Evolutionary conservation across 441 rosid genomes (phyloP), one percentile per base, ranked within the genome.

Genomic region (Bruguiera hainesii): DNA sequence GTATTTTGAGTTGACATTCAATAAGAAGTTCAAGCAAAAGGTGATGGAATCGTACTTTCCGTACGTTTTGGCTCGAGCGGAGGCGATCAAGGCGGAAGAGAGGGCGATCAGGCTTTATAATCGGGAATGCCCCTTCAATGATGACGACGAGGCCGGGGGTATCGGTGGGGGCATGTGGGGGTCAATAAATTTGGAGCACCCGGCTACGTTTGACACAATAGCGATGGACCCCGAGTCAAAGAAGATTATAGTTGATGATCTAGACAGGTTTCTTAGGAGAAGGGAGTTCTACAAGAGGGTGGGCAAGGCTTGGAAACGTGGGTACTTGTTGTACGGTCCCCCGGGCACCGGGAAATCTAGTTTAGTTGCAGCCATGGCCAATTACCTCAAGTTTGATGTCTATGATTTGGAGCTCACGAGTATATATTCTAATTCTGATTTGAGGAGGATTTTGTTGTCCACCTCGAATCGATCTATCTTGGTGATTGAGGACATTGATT

Each of bases 271-370:
- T 61, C 20, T 79, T 62, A 56, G 53, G 23, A 42, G 78, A 28
- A 77, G 71, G 10, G 83, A 81, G 19, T 80, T 64, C 33, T 81
- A 79, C 49, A 67, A 56, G 61, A 59, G 59, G 28, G 82, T 77
- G 21, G 87, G 87, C 0, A 69, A 67, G 66, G 70, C 82, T 0
- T 81, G 85, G 87, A 83, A 78, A 31, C 64, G 84, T 18, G 87
- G 87, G 7, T 81, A 83, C 20, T 66, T 83, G 69, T 61, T 79
- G 42, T 50, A 83, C 48, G 84, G 83, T 0, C 83, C 87, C 18
- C 83, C 87, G 0, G 85, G 87, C 10, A 83, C 83, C 1, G 87
- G 87, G 3, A 81, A 83, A 69, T 83, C 84, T 1, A 83, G 79
- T 56, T 63, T 83, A 68, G 55, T 76, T 56, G 87, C 87, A 0